phyloP scores from a whole-genome alignment of 306 rosid genomes.

The Nissolia schottii region DNA sequence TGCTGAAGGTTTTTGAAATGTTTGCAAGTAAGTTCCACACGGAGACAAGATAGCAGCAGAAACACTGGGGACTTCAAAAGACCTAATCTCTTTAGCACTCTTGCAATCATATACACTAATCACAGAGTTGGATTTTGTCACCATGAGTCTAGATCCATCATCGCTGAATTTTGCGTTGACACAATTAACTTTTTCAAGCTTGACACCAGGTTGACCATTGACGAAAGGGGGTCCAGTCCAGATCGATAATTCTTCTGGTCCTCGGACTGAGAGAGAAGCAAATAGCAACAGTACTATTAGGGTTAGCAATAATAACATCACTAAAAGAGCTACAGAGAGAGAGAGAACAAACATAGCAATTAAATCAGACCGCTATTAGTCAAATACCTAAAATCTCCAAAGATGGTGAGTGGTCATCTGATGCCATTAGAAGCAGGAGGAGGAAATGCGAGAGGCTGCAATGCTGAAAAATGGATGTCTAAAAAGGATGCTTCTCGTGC shows the following conservation, averaged over 20 bases:
- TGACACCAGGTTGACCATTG: slow-evolving; percentile 51
- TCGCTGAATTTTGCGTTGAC: slow-evolving; percentile 60
- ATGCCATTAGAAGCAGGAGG: slow-evolving; percentile 49
- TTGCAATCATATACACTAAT: slow-evolving; percentile 50
- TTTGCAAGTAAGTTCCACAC: slow-evolving; percentile 65
- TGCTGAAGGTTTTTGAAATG: slow-evolving; percentile 60
- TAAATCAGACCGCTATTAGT: neutral
- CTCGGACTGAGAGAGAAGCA: slow-evolving; percentile 49
- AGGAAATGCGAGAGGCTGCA: neutral
- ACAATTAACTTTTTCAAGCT: slow-evolving; percentile 64
- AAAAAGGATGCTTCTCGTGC: neutral
- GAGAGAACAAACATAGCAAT: neutral
- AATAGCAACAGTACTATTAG: neutral
- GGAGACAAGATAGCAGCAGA: slow-evolving; percentile 66
- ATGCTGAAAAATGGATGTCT: neutral
- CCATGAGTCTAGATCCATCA: slow-evolving; percentile 70
- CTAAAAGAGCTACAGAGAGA: neutral
- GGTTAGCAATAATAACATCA: neutral
- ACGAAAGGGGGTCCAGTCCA: slow-evolving; percentile 84
- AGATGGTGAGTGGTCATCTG: slow-evolving; percentile 39
- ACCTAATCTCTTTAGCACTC: slow-evolving; percentile 51
- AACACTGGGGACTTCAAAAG: slow-evolving; percentile 62
- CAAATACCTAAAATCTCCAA: slow-evolving; percentile 73
- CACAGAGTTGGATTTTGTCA: slow-evolving; percentile 50
- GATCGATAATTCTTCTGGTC: slow-evolving; percentile 62